Evolutionary conservation across 495 filamentous ascomycete genomes (phyloP).

Genomic region (Tricharina praecox): DNA sequence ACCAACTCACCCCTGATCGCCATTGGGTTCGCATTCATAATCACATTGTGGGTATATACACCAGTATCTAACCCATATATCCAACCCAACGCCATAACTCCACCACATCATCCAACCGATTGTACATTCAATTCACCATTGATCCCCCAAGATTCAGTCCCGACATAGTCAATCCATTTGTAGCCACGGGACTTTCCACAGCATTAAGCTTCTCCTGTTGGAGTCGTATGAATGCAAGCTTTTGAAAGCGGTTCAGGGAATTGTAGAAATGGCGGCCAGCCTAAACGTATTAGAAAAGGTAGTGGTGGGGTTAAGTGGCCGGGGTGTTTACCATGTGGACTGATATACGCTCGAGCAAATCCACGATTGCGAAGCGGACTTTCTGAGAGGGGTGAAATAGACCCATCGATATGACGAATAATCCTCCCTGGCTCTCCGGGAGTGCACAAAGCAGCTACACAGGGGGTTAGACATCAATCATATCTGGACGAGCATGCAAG

Average conservation of each 20-base stretch:
- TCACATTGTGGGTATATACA: too few relatives aligned
- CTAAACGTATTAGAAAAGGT: constrained; percentile 5
- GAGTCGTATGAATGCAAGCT: constrained; percentile 56
- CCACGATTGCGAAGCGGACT: constrained; percentile 60
- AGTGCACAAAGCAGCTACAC: constrained; percentile 51
- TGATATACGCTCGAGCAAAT: constrained; percentile 64
- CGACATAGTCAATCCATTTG: constrained; percentile 21
- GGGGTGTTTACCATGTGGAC: constrained; percentile 42
- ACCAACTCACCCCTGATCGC: too few relatives aligned
- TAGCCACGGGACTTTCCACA: constrained; percentile 16
- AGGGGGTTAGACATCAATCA: background rate
- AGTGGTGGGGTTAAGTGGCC: constrained; percentile 1
- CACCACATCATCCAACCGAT: too few relatives aligned
- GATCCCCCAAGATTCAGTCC: constrained; percentile 5
- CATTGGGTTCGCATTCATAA: too few relatives aligned
- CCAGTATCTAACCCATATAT: too few relatives aligned
- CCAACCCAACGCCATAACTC: too few relatives aligned
- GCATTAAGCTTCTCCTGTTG: constrained; percentile 38
- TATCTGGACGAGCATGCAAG: background rate
- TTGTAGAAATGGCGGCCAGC: constrained; percentile 89
- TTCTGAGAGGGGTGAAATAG: constrained; percentile 79
- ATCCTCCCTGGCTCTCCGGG: constrained; percentile 69
- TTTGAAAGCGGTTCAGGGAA: constrained; percentile 70
- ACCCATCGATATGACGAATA: constrained; percentile 83
- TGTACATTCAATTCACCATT: too few relatives aligned